Percentiles rank a stretch among this genome's conserved stretches.
Evolutionary conservation across 2,329 filamentous ascomycete genomes (phyloP).

Genomic region (Talaromyces sp.): DNA sequence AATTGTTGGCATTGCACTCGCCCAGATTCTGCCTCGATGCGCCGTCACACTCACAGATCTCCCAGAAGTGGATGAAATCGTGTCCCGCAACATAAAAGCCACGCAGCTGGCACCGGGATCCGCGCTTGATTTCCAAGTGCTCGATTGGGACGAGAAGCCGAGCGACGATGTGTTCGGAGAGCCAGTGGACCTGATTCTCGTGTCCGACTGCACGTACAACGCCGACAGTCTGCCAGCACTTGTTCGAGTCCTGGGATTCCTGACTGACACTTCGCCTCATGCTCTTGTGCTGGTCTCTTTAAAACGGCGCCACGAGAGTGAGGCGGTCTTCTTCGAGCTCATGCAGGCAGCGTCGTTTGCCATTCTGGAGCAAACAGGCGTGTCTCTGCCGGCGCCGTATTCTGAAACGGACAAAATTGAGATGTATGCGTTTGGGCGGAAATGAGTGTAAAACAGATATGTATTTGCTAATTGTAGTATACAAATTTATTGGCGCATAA

Average conservation of each 20-base stretch:
- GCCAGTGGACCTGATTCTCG: constrained; percentile 55
- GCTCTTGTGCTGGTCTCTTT: constrained; percentile 56
- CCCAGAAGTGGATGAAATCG: constrained; percentile 58
- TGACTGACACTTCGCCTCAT: constrained; percentile 46
- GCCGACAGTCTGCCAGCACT: constrained; percentile 60
- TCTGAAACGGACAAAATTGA: constrained; percentile 9
- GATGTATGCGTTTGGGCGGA: constrained; percentile 9
- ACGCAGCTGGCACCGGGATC: constrained; percentile 41
- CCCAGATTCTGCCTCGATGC: constrained; percentile 47
- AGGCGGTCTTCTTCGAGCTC: constrained; percentile 61
- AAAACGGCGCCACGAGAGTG: constrained; percentile 63
- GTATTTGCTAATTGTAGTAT: no score
- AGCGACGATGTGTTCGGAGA: constrained; percentile 34
- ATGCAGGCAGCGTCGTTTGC: constrained; percentile 41
- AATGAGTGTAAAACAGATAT: not conserved
- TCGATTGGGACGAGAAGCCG: constrained; percentile 60
- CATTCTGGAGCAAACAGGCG: constrained; percentile 24
- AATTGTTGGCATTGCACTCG: constrained; percentile 61
- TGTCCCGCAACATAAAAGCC: constrained; percentile 49
- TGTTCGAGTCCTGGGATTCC: constrained; percentile 50
- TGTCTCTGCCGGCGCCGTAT: constrained; percentile 29
- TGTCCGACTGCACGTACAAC: constrained; percentile 72
- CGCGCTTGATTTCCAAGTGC: constrained; percentile 43
- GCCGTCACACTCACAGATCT: constrained; percentile 61
- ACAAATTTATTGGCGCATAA: no score